Conservation (phyloP, 495 filamentous ascomycete genomes). For the Xylaria acuta region DNA sequence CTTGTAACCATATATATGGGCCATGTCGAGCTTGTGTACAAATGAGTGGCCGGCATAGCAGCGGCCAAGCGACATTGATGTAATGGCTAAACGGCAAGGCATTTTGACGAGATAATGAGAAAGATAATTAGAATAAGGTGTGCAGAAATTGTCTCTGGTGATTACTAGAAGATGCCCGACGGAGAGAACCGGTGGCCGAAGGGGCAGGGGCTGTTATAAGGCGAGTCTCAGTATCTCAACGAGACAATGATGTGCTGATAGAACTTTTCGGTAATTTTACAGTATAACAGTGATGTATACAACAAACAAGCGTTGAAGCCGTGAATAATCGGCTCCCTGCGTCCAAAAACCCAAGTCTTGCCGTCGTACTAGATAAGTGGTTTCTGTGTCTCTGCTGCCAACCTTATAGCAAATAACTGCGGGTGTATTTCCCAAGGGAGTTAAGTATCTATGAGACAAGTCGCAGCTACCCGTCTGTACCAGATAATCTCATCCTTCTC, state of each 20-base stretch:
- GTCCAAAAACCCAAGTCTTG: slow-evolving; percentile 25
- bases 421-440: neutral
- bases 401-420: slow-evolving; percentile 1
- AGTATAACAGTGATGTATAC: neutral
- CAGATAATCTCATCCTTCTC: neutral
- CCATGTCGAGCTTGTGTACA: slow-evolving; percentile 68
- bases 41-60: slow-evolving; percentile 62
- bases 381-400: slow-evolving; percentile 1
- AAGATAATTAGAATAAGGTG: neutral
- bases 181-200: neutral
- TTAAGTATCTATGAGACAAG: slow-evolving; percentile 5
- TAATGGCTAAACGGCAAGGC: slow-evolving; percentile 59
- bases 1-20: slow-evolving; percentile 67
- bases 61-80: slow-evolving; percentile 77
- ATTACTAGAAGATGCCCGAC: neutral
- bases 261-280: neutral
- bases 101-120: slow-evolving; percentile 31
- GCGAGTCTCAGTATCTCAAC: neutral
- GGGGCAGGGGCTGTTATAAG: slow-evolving; percentile 7
- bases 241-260: neutral
- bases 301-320: slow-evolving; percentile 22
- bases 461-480: slow-evolving; percentile 6
- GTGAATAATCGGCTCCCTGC: slow-evolving; percentile 33
- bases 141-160: too few species aligned
- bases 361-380: slow-evolving; percentile 6